Evolutionary conservation across 2,329 filamentous ascomycete genomes (phyloP).

Genomic region (Phialophora tarda): DNA sequence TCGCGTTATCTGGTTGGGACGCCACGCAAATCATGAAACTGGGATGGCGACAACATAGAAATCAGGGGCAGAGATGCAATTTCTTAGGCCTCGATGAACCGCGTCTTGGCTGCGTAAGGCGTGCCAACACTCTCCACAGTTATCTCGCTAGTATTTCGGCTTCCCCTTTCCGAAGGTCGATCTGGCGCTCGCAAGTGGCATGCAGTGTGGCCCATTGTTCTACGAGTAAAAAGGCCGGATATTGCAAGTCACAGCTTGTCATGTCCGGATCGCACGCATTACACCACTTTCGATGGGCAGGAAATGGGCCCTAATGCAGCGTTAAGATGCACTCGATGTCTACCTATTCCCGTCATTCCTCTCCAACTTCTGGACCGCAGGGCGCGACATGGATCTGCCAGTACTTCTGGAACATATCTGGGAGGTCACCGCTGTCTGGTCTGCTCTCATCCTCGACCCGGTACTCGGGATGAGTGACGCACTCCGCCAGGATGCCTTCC

Average conservation of each 20-base stretch:
- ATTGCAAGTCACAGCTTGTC: not conserved
- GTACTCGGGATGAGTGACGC: slow-evolving; percentile 46
- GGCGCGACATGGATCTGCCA: slow-evolving; percentile 36
- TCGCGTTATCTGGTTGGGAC: not conserved
- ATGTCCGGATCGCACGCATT: not conserved
- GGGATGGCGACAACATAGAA: not conserved
- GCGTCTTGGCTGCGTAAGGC: not conserved
- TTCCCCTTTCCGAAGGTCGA: not conserved
- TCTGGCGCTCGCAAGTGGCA: not conserved
- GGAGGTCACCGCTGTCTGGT: slow-evolving; percentile 12
- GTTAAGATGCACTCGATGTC: not conserved
- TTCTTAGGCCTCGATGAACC: not conserved
- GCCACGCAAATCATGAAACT: not conserved
- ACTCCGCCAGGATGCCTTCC: slow-evolving; percentile 57
- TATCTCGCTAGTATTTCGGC: not conserved
- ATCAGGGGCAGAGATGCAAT: not conserved
- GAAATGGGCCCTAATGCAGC: not conserved
- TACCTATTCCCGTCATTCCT: not conserved
- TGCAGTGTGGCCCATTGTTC: not conserved
- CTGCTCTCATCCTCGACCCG: slow-evolving; percentile 23
- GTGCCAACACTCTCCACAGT: slow-evolving; percentile 1
- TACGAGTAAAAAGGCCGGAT: not conserved
- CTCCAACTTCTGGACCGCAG: slow-evolving; percentile 3
- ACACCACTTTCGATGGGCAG: not conserved
- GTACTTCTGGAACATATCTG: slow-evolving; percentile 27